A percentile compares a stretch with the other conserved stretches of the same genome.
phyloP scores from a whole-genome alignment of 140 eudicot genomes.

The Oenanthe javanica region DNA sequence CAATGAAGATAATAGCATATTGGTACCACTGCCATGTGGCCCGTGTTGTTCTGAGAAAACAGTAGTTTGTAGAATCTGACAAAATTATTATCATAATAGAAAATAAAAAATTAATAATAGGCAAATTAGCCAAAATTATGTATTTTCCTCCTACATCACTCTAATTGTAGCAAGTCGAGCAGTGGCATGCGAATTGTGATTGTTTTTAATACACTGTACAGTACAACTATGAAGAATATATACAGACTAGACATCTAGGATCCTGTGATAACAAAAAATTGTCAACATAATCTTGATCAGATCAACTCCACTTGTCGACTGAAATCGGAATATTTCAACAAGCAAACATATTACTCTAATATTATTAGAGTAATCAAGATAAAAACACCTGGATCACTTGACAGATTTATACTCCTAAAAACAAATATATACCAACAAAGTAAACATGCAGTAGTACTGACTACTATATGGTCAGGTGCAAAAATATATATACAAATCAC shows the following conservation, averaged over 20 bases:
- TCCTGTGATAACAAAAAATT: background rate
- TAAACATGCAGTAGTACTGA: too few relatives aligned
- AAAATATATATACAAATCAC: background rate
- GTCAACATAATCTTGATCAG: background rate
- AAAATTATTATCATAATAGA: background rate
- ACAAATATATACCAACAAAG: too few relatives aligned
- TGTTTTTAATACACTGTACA: background rate
- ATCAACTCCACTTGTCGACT: background rate
- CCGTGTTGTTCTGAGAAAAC: constrained; percentile 28
- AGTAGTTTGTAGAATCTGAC: background rate
- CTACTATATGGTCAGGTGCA: background rate
- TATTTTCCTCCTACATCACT: too few relatives aligned
- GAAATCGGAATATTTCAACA: too few relatives aligned
- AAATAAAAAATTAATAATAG: too few relatives aligned
- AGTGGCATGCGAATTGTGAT: background rate
- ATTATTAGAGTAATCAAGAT: too few relatives aligned
- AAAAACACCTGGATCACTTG: background rate
- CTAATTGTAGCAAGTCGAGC: too few relatives aligned
- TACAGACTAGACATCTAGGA: background rate
- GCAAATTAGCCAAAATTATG: too few relatives aligned
- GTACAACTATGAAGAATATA: too few relatives aligned
- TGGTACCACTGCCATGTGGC: constrained; percentile 41
- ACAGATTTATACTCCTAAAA: background rate
- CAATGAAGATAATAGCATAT: constrained; percentile 30
- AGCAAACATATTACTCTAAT: too few relatives aligned